phyloP scores from a whole-genome alignment of 176 grass and related monocot genomes.

The Aegilops sharonensis region DNA sequence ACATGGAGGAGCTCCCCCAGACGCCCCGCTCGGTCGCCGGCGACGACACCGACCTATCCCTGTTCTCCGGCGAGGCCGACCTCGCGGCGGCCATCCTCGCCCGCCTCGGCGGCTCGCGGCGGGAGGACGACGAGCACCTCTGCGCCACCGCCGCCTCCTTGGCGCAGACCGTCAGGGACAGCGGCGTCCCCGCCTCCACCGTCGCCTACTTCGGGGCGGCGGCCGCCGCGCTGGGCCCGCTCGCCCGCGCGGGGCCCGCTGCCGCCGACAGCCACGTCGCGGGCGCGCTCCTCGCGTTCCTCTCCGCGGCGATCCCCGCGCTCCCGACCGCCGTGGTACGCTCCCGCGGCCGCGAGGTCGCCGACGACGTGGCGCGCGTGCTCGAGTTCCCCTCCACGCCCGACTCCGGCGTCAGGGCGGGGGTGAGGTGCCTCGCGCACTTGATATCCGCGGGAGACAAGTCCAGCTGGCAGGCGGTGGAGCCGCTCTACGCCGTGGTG shows the following conservation, averaged over 20 bases:
- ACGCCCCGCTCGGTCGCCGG: conserved; percentile 32
- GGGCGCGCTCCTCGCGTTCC: conserved; percentile 63
- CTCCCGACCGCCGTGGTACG: conserved; percentile 49
- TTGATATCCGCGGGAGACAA: conserved; percentile 66
- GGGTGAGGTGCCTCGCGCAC: conserved; percentile 74
- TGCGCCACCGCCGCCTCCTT: conserved; percentile 75
- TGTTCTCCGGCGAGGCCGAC: conserved; percentile 39
- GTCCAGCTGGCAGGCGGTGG: conserved; percentile 58
- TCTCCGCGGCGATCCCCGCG: conserved; percentile 50
- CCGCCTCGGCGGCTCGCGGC: conserved; percentile 49
- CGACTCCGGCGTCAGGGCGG: conserved; percentile 59
- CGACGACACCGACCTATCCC: conserved; percentile 41
- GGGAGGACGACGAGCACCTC: conserved; percentile 74
- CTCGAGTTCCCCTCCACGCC: conserved; percentile 63
- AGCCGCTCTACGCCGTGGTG: conserved; percentile 50
- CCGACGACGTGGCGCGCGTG: conserved; percentile 55
- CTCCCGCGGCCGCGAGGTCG: conserved; percentile 42
- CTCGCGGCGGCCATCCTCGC: conserved; percentile 52
- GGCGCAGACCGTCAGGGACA: conserved; percentile 70
- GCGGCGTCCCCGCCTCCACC: conserved; percentile 37
- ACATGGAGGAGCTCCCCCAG: conserved; percentile 39
- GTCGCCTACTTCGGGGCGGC: conserved; percentile 78
- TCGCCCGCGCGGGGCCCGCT: conserved; percentile 44
- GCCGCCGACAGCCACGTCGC: conserved; percentile 48
- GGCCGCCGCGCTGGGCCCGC: conserved; percentile 43